Evolutionary conservation across 176 grass and related monocot genomes (phyloP).

Genomic region (Microstegium vimineum): DNA sequence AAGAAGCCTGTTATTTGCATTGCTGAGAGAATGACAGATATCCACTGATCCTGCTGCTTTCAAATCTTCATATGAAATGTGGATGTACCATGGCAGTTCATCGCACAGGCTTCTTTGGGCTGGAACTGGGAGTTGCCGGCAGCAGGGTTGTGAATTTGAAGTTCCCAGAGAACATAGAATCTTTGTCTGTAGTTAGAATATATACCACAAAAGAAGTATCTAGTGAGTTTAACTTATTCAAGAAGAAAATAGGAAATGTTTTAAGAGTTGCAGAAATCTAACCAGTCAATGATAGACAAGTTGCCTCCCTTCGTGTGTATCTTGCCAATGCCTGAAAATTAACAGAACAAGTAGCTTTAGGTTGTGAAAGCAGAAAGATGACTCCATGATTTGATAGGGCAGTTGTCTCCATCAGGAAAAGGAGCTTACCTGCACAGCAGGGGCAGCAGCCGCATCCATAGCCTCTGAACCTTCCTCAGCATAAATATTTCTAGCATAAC

Average conservation of each 20-base stretch:
- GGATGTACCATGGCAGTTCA: slow-evolving; percentile 34
- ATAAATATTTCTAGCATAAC: slow-evolving; percentile 76
- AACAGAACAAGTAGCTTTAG: slow-evolving; percentile 31
- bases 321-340: slow-evolving; percentile 78
- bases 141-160: slow-evolving; percentile 73
- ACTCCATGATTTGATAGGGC: background rate
- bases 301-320: slow-evolving; percentile 82
- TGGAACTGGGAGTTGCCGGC: slow-evolving; percentile 24
- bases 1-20: slow-evolving; percentile 35
- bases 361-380: background rate
- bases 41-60: slow-evolving; percentile 7
- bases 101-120: slow-evolving; percentile 31
- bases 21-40: background rate
- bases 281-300: slow-evolving; percentile 87
- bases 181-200: slow-evolving; percentile 55
- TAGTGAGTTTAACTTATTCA: slow-evolving; percentile 17
- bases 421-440: slow-evolving; percentile 65
- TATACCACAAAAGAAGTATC: slow-evolving; percentile 3
- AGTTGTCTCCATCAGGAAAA: slow-evolving; percentile 32
- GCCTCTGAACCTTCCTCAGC: slow-evolving; percentile 73
- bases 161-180: slow-evolving; percentile 85
- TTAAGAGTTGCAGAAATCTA: slow-evolving; percentile 24
- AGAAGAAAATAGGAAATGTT: background rate
- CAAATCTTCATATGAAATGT: slow-evolving; percentile 18
- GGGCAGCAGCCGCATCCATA: slow-evolving; percentile 53